Evolutionary conservation across 768 basidiomycete genomes (phyloP).

Genomic region (Galerina sulciceps): DNA sequence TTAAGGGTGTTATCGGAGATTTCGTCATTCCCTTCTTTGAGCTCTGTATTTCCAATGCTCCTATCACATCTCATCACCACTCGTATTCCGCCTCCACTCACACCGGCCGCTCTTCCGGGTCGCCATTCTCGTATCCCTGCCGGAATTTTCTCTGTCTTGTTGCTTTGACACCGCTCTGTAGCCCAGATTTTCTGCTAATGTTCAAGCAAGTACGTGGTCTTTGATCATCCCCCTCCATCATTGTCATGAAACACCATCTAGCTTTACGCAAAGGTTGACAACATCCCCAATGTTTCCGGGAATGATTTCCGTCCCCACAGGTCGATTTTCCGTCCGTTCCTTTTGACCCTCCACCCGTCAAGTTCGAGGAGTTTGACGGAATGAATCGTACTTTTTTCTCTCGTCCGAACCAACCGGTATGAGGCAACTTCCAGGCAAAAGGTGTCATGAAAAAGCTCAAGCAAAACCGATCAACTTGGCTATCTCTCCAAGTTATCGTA

Average conservation of each 20-base stretch:
- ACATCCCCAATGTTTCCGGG: constrained; percentile 94
- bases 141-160: constrained; percentile 92
- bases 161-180: constrained; percentile 88
- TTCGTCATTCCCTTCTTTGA: constrained; percentile 98
- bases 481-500: constrained; percentile 76
- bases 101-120: constrained; percentile 93
- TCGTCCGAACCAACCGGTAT: constrained; percentile 86
- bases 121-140: constrained; percentile 99
- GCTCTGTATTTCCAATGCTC: constrained; percentile 98
- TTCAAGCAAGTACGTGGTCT: constrained; percentile 54
- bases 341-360: constrained; percentile 90
- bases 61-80: constrained; percentile 97
- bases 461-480: constrained; percentile 92
- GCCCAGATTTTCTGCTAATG: constrained; percentile 97
- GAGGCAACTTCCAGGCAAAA: constrained; percentile 91
- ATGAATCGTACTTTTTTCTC: constrained; percentile 90
- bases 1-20: constrained; percentile 95
- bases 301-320: constrained; percentile 94
- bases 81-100: constrained; percentile 95
- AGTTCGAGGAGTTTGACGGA: constrained; percentile 98
- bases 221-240: not conserved
- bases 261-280: constrained; percentile 94
- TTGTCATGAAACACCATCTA: constrained; percentile 14
- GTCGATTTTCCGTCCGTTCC: constrained; percentile 93
- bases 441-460: constrained; percentile 96